A percentile compares a stretch with the other conserved stretches of the same genome.
Conservation (phyloP, 2,329 filamentous ascomycete species). For the Aspergillus fischeri region DNA sequence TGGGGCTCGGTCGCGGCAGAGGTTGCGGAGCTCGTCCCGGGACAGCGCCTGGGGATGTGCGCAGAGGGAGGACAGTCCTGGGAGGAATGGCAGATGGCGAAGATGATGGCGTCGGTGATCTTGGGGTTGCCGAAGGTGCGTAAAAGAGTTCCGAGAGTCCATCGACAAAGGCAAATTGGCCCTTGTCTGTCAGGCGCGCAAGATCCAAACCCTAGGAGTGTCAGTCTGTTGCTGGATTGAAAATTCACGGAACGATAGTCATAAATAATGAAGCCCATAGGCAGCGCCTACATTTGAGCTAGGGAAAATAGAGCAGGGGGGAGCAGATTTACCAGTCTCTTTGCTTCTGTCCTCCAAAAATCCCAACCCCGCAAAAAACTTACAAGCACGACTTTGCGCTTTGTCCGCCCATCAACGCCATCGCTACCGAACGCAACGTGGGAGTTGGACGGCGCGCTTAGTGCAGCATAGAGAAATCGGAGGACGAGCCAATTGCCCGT, state of each 20-base stretch:
- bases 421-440: slow-evolving; percentile 19
- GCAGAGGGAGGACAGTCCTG: slow-evolving; percentile 25
- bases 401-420: slow-evolving; percentile 26
- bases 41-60: slow-evolving; percentile 21
- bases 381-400: slow-evolving; percentile 64
- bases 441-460: slow-evolving; percentile 26
- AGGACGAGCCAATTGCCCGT: slow-evolving; percentile 56
- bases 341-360: slow-evolving; percentile 72
- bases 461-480: slow-evolving; percentile 47
- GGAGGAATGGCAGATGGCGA: slow-evolving; percentile 14
- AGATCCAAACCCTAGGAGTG: slow-evolving; percentile 63
- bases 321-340: slow-evolving; percentile 56
- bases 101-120: slow-evolving; percentile 9
- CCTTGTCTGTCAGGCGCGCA: slow-evolving; percentile 53
- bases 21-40: slow-evolving; percentile 19
- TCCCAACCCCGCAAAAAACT: slow-evolving; percentile 75
- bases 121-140: slow-evolving; percentile 11
- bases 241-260: background rate
- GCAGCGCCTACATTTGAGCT: too few species aligned
- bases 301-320: background rate
- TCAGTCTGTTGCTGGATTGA: slow-evolving; percentile 2
- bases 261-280: background rate
- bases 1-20: slow-evolving; percentile 2
- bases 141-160: slow-evolving; percentile 61
- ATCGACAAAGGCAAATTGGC: slow-evolving; percentile 69